Percentiles rank a stretch among this genome's conserved stretches.
Conservation (phyloP, 2,329 filamentous ascomycete genomes). For the Daldinia sp. region DNA sequence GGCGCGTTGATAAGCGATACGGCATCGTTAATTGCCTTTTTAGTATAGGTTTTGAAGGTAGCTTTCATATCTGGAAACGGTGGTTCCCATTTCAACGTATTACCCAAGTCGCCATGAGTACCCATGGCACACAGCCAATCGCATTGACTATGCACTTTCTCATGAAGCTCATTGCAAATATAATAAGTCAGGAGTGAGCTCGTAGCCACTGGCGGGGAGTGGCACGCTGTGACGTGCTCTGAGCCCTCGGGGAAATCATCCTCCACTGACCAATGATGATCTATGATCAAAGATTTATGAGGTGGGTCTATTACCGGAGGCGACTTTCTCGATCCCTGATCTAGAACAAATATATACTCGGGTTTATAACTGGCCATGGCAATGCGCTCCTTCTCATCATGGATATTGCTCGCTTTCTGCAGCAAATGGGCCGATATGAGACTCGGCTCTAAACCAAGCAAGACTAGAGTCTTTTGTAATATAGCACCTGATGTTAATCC, state of each 20-base stretch:
- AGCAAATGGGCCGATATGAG: conserved; percentile 70
- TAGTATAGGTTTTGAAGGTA: conserved; percentile 70
- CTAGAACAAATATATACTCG: conserved; percentile 71
- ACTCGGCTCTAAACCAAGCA: conserved; percentile 66
- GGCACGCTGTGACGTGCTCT: conserved; percentile 70
- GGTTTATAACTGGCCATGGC: conserved; percentile 65
- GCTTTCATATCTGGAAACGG: conserved; percentile 75
- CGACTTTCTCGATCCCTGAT: conserved; percentile 71
- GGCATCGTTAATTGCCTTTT: conserved; percentile 71
- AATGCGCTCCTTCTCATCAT: conserved; percentile 64
- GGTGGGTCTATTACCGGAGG: conserved; percentile 64
- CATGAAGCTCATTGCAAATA: conserved; percentile 69
- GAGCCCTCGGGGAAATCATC: conserved; percentile 68
- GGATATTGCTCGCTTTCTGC: conserved; percentile 69
- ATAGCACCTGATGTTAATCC: conserved; percentile 74
- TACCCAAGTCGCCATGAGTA: conserved; percentile 75
- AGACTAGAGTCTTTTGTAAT: conserved; percentile 67
- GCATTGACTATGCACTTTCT: conserved; percentile 61
- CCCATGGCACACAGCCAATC: conserved; percentile 74
- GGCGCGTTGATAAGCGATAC: conserved; percentile 75
- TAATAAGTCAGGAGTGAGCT: conserved; percentile 73
- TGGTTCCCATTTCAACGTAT: conserved; percentile 71
- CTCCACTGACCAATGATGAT: conserved; percentile 70
- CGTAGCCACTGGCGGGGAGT: conserved; percentile 74
- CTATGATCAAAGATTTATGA: conserved; percentile 69